Evolutionary conservation across 1,139 yeast species (phyloP).

Genomic region (Kodamaea ohmeri): DNA sequence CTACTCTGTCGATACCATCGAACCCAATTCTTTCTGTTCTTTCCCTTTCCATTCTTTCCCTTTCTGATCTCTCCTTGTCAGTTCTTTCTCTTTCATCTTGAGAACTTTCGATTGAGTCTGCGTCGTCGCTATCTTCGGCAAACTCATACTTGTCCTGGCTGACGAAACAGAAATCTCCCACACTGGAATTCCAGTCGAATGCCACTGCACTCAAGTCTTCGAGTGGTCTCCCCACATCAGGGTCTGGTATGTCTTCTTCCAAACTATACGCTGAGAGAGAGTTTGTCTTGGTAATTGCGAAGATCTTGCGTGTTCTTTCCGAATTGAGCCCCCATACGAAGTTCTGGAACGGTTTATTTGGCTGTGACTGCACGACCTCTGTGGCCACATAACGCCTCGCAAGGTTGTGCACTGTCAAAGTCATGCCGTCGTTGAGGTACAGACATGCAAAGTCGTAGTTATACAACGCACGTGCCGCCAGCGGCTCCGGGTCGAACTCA

Average conservation of each 20-base stretch:
- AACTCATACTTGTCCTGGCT: constrained; percentile 50
- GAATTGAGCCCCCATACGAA: constrained; percentile 42
- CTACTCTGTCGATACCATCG: constrained; percentile 9
- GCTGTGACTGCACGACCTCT: constrained; percentile 57
- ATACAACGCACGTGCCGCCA: constrained; percentile 17
- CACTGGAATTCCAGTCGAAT: constrained; percentile 52
- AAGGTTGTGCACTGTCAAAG: constrained; percentile 70
- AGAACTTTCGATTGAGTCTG: constrained; percentile 6
- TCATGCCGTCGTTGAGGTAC: constrained; percentile 73
- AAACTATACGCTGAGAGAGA: constrained; percentile 55
- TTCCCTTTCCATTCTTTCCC: no score
- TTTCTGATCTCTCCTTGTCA: no score
- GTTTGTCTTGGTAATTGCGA: constrained; percentile 49
- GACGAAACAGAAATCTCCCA: constrained; percentile 50
- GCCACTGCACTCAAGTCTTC: constrained; percentile 54
- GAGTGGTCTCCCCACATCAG: constrained; percentile 46
- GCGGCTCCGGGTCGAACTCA: not conserved
- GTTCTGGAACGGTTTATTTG: constrained; percentile 44
- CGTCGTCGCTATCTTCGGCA: constrained; percentile 19
- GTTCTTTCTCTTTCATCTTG: no score
- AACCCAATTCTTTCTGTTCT: no score
- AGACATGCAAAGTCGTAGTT: constrained; percentile 73
- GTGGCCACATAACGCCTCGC: constrained; percentile 74
- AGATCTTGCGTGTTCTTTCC: constrained; percentile 26
- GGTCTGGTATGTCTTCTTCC: constrained; percentile 23